Base-by-base conservation (phyloP, 208 protist species). In the Leishmania gerbilli region DNA sequence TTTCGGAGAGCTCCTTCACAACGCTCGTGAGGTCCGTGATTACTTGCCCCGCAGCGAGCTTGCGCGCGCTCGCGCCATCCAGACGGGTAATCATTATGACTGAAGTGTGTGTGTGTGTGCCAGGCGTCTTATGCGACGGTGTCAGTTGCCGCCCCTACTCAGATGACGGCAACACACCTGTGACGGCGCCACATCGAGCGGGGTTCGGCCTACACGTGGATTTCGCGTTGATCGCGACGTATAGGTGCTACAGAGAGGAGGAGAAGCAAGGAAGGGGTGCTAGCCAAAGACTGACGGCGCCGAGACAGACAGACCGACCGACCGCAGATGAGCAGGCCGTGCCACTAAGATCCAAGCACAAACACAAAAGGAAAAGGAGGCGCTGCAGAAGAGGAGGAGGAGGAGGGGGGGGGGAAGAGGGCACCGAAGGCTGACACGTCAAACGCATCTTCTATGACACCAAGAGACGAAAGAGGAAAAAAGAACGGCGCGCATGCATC, bases 1-100 rank as follows among this genome's bases (percentile, higher is more conserved):
- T 98, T 76, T 98, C 95, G 19, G 97, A 58, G 31, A 97, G 82
- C 77, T 98, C 94, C 82, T 98, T 98, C 65, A 97, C 71, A 47
- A 96, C 95, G 77, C 90, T 95, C 24, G 87, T 86, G 42, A 96
- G 81, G 72, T 94, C 92, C 2, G 91, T 95, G 76, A 98, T 96
- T 27, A 96, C 93, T 78, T 98, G 95, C 24, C 93, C 93, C 4
- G 93, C 91, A 78, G 91, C 94, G 27, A 98, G 82, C 79, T 90
- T 91, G 40, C 93, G 88, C 62, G 93, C 87, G 74, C 91, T 95
- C n/a, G 79, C 81, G 21, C 76, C 72, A 79, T 96, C 93, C n/a
- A 98, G 86, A n/a, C 91, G 89, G 2, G 86, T 92, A 65, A 97
- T 97, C 80, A 85, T 86, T n/a, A 31, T 17, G 47, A 9, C 17